Percentiles rank a stretch among this genome's conserved stretches.
Evolutionary conservation across 345 rosid genomes (phyloP).

Genomic region (Combretum micranthum): DNA sequence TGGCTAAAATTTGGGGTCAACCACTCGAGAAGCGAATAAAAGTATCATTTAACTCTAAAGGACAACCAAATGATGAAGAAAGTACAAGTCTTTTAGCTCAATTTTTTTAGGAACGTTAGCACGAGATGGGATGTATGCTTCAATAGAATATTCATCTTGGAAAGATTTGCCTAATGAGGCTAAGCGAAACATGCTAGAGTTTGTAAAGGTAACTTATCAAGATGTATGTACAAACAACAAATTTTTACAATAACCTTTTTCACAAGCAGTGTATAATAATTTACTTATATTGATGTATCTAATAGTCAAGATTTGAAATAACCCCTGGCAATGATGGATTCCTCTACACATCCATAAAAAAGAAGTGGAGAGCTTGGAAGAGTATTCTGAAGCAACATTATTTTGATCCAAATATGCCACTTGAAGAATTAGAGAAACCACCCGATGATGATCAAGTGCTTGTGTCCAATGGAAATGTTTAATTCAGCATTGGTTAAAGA

Average conservation of each 20-base stretch:
- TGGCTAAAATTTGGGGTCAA: neutral
- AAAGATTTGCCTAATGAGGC: neutral
- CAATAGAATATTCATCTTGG: neutral
- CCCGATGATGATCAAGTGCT: neutral
- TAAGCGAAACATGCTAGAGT: neutral
- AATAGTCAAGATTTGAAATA: neutral
- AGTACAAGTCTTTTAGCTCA: neutral
- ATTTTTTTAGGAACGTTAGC: neutral
- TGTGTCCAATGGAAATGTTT: conserved; percentile 1
- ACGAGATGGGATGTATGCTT: neutral
- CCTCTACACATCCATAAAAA: neutral
- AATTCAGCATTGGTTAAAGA: neutral
- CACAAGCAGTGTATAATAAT: neutral
- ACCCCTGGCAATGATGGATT: neutral
- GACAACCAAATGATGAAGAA: conserved; percentile 1
- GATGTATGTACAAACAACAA: neutral
- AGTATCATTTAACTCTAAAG: conserved; percentile 1
- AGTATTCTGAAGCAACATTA: neutral
- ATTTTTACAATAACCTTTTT: neutral
- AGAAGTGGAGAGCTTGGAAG: conserved; percentile 3
- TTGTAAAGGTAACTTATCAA: neutral
- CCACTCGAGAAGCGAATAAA: neutral
- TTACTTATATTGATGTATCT: neutral
- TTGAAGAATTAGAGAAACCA: conserved; percentile 1
- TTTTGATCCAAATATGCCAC: neutral